Base-by-base conservation (phyloP, 164 flowering plant species). In the Piper betle region DNA sequence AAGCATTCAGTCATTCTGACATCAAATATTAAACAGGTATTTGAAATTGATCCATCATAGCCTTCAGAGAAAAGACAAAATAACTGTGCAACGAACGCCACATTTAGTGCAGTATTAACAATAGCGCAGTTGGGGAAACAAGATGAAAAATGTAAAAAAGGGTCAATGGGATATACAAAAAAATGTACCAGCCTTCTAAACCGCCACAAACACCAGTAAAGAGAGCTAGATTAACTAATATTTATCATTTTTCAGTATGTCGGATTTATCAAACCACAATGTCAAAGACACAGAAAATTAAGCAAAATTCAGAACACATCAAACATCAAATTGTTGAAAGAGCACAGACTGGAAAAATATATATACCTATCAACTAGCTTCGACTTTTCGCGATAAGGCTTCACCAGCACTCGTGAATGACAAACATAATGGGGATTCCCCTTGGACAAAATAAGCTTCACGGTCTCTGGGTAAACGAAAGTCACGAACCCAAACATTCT, bases 401-500 rank as follows among this genome's bases (percentile, higher is more conserved):
- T 94, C 19, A 94, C 99, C 39, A 88, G 95, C 42, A 94, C 97
- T 19, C 97, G 95, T 66, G 96, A 80, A 25, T 88, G 95, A 63
- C 96, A 80, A 17, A 94, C 87, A 69, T 66, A 84, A 75, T 94
- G 99, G 4, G 95, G 96, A 65, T 84, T 91, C 39, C 89, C 85
- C 68, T 82, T 85, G 0, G 82, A 67, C 69, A 88, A 69, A 62
- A 91, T 76, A 19, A 68, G 62, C 66, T 77, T 81, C 62, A 82
- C 97, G 2, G 97, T 91, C 37, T 89, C 96, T 0, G 93, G 66
- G 68, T 79, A 72, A 18, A 53, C 70, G 70, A 91, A 91, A 25
- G 96, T 87, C 6, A 94, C 96, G 63, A 91, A 94, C 11, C 99
- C 99, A 66, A 88, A 93, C 95, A 88, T 88, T 61, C 96, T 62